Evolutionary conservation across 2,329 filamentous ascomycete species (phyloP).

Genomic region (Mycogone perniciosa): DNA sequence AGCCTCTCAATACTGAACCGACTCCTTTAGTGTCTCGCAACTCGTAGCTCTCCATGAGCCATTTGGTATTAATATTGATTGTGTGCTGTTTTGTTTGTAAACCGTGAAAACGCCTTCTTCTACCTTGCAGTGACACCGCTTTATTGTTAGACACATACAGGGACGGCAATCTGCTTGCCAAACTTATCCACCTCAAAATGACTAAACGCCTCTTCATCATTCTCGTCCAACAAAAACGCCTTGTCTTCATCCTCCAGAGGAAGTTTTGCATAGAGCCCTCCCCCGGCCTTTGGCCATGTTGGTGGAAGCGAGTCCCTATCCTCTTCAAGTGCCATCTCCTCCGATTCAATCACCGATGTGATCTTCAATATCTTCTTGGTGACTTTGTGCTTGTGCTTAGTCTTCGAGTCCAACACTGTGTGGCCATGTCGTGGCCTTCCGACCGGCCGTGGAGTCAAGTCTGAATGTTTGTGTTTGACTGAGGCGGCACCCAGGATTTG

Average conservation of each 20-base stretch:
- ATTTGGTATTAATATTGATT: not conserved
- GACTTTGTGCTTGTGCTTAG: conserved; percentile 26
- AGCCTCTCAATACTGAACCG: no score
- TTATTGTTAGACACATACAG: conserved; percentile 20
- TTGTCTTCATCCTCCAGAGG: conserved; percentile 32
- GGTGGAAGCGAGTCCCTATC: conserved; percentile 30
- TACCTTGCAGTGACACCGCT: no score
- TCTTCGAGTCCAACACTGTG: conserved; percentile 20
- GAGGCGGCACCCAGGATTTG: conserved; percentile 12
- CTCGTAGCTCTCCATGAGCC: not conserved
- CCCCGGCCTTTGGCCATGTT: conserved; percentile 34
- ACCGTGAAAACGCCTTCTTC: not conserved
- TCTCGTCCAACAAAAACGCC: conserved; percentile 30
- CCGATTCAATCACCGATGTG: conserved; percentile 20
- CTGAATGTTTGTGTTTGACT: conserved; percentile 2
- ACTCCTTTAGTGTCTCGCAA: not conserved
- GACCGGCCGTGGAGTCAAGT: conserved; percentile 6
- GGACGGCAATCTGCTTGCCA: conserved; percentile 31
- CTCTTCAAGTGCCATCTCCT: conserved; percentile 23
- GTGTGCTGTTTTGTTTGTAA: not conserved
- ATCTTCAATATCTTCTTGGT: conserved; percentile 29
- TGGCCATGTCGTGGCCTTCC: conserved; percentile 25
- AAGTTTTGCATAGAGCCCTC: conserved; percentile 35
- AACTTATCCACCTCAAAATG: conserved; percentile 35
- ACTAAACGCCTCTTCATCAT: conserved; percentile 38